Conservation (phyloP, 768 basidiomycete species). For the Mycena floridula region DNA sequence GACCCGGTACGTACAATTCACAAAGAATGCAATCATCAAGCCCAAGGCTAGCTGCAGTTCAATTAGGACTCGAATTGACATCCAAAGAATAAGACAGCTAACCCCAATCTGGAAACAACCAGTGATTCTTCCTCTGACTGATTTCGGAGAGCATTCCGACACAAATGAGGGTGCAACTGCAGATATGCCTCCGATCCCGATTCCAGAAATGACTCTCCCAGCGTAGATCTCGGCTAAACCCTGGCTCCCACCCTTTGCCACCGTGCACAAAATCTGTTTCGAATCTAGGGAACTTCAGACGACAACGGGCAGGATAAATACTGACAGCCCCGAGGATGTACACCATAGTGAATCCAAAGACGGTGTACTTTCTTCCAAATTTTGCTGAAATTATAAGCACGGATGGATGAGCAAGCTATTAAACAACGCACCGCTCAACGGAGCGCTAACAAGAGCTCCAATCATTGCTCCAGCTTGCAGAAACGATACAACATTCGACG, state of each 20-base stretch:
- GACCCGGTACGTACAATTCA: slow-evolving; percentile 50
- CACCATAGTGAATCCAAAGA: slow-evolving; percentile 39
- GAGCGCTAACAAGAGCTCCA: slow-evolving; percentile 49
- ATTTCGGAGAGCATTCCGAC: slow-evolving; percentile 62
- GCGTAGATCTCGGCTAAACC: slow-evolving; percentile 51
- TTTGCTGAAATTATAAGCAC: slow-evolving; percentile 20
- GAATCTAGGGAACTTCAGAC: slow-evolving; percentile 17
- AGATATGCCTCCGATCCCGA: slow-evolving; percentile 59
- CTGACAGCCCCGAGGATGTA: slow-evolving; percentile 48
- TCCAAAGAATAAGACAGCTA: background rate
- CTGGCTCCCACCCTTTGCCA: slow-evolving; percentile 33
- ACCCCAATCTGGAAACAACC: slow-evolving; percentile 65
- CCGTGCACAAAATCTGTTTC: slow-evolving; percentile 54
- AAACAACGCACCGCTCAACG: slow-evolving; percentile 34
- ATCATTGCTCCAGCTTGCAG: slow-evolving; percentile 63
- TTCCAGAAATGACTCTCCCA: slow-evolving; percentile 54
- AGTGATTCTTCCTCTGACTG: slow-evolving; percentile 60
- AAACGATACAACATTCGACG: slow-evolving; percentile 60
- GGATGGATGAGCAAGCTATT: background rate
- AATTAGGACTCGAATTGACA: background rate
- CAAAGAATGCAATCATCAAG: slow-evolving; percentile 80
- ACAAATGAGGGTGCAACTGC: slow-evolving; percentile 64
- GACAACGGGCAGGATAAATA: slow-evolving; percentile 1
- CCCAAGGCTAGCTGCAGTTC: slow-evolving; percentile 47
- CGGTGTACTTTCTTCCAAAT: slow-evolving; percentile 43